Evolutionary conservation across 1,284 basidiomycete genomes (phyloP).

Genomic region (Ganoderma sp.): DNA sequence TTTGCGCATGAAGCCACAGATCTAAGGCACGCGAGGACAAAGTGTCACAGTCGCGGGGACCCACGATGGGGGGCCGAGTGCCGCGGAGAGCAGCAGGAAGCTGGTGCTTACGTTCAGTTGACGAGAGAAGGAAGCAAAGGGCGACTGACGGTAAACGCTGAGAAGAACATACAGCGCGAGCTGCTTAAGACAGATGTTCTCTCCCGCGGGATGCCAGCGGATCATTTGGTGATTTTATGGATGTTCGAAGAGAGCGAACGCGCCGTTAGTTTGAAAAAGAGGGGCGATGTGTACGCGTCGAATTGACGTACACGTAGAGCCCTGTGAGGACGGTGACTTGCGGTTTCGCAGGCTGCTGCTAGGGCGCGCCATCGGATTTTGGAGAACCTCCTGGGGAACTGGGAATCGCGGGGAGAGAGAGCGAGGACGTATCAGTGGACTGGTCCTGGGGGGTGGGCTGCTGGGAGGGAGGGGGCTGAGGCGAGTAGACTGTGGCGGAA

Average conservation of each 20-base stretch:
- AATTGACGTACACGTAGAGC: constrained; percentile 79
- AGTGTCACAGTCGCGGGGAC: constrained; percentile 41
- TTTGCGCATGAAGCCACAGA: constrained; percentile 96
- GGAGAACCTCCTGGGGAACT: constrained; percentile 46
- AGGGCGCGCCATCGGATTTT: constrained; percentile 51
- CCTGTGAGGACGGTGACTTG: constrained; percentile 92
- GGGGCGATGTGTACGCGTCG: constrained; percentile 29
- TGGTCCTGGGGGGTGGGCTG: constrained; percentile 55
- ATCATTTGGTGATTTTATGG: constrained; percentile 91
- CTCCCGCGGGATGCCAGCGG: constrained; percentile 87
- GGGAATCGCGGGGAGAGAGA: constrained; percentile 40
- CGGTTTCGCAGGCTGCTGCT: constrained; percentile 68
- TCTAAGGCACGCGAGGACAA: constrained; percentile 48
- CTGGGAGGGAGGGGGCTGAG: constrained; percentile 51
- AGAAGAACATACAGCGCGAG: constrained; percentile 89
- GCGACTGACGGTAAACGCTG: constrained; percentile 88
- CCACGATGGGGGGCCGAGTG: constrained; percentile 24
- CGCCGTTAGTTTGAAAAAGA: constrained; percentile 14
- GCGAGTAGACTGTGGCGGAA: constrained; percentile 50
- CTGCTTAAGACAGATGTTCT: constrained; percentile 89
- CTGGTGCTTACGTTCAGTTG: constrained; percentile 82
- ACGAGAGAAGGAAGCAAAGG: constrained; percentile 92
- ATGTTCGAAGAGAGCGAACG: constrained; percentile 74
- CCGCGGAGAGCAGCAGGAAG: constrained; percentile 33
- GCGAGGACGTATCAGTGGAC: constrained; percentile 39